Conservation (phyloP, 768 basidiomycete genomes). For the Mycena kentingensis region DNA sequence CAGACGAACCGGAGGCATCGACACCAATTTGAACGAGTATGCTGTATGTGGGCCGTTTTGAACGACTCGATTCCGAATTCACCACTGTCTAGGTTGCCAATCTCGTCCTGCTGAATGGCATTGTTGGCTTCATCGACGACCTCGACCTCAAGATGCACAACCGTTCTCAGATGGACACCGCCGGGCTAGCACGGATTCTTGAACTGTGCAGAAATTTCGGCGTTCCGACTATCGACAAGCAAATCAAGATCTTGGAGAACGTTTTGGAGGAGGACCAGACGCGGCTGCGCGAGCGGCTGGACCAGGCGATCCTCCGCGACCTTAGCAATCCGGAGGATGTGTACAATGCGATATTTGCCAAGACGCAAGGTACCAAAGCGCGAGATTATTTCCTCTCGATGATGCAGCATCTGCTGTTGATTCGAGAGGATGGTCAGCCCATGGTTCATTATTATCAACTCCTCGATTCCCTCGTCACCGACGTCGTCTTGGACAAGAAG, state of each 20-base stretch:
- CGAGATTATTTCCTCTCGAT: constrained; percentile 88
- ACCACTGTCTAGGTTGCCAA: constrained; percentile 56
- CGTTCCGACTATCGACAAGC: constrained; percentile 63
- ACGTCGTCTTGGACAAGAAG: constrained; percentile 92
- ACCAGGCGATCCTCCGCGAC: constrained; percentile 74
- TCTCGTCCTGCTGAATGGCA: constrained; percentile 68
- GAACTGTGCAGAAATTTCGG: constrained; percentile 67
- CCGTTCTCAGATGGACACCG: constrained; percentile 86
- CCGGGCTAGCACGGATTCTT: constrained; percentile 76
- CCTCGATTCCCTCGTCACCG: constrained; percentile 84
- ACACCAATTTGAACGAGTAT: constrained; percentile 78
- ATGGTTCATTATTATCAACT: constrained; percentile 90
- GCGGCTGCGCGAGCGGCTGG: constrained; percentile 69
- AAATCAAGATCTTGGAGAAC: constrained; percentile 60
- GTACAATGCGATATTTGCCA: constrained; percentile 77
- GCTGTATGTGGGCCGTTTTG: constrained; percentile 55
- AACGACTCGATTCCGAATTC: constrained; percentile 1
- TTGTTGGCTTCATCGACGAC: constrained; percentile 70
- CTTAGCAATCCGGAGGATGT: constrained; percentile 84
- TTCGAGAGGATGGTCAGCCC: constrained; percentile 83
- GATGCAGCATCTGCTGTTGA: constrained; percentile 90
- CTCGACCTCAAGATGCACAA: constrained; percentile 84
- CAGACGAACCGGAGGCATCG: constrained; percentile 62
- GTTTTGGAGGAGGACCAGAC: constrained; percentile 76
- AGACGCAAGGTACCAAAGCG: constrained; percentile 77